Percentiles rank a stretch among this genome's conserved stretches.
phyloP scores from a whole-genome alignment of 2,329 filamentous ascomycete species.

The Lasiodiplodia theobromae region DNA sequence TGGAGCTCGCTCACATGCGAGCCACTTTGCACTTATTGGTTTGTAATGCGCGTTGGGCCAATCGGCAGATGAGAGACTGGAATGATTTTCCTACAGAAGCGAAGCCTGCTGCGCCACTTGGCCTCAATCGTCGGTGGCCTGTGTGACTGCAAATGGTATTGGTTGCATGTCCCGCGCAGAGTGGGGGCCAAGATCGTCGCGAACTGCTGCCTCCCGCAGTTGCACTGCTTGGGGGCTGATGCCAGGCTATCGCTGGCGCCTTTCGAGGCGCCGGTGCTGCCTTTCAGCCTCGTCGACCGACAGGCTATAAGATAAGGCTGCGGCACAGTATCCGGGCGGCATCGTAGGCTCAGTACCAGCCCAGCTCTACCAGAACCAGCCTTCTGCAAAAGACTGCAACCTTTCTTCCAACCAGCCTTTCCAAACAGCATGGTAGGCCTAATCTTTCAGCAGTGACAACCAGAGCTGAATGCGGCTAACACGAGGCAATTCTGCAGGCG shows the following conservation, averaged over 20 bases:
- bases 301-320: constrained; percentile 11
- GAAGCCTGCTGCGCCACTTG: background rate
- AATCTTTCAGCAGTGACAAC: background rate
- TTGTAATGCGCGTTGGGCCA: background rate
- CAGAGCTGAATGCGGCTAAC: background rate
- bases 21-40: background rate
- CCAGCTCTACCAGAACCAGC: background rate
- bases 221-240: constrained; percentile 9
- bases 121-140: background rate
- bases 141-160: background rate
- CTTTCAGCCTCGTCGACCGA: constrained; percentile 10
- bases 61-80: background rate
- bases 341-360: background rate
- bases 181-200: constrained; percentile 2
- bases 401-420: background rate
- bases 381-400: background rate
- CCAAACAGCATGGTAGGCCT: background rate
- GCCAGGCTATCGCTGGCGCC: background rate
- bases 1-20: background rate
- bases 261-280: background rate
- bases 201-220: constrained; percentile 2
- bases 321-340: constrained; percentile 3
- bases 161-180: background rate
- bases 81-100: background rate
- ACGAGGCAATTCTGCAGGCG: constrained; percentile 11